Evolutionary conservation across 164 flowering plant genomes (phyloP).

Genomic region (Magnolia changhungtana): DNA sequence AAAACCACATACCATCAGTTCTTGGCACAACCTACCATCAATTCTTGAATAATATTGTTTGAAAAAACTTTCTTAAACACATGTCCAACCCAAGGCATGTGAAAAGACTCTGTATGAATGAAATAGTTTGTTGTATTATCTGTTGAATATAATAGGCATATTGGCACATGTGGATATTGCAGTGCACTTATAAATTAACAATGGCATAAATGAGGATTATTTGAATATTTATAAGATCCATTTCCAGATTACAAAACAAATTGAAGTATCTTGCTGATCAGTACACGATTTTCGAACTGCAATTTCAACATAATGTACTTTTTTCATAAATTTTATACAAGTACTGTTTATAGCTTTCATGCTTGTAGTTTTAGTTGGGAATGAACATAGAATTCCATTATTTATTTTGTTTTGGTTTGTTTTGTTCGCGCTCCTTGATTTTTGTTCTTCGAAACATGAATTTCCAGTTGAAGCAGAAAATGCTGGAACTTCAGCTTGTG

Average conservation of each 20-base stretch:
- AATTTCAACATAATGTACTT: slow-evolving; percentile 67
- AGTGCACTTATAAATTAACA: too few relatives aligned
- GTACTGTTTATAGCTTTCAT: neutral
- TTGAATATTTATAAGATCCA: neutral
- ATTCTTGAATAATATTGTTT: too few relatives aligned
- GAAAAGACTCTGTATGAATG: too few relatives aligned
- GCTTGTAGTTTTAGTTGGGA: neutral
- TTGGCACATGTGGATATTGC: too few relatives aligned
- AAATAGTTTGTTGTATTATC: too few relatives aligned
- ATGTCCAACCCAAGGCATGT: too few relatives aligned
- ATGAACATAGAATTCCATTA: neutral
- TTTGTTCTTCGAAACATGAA: slow-evolving; percentile 14
- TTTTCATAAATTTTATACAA: neutral
- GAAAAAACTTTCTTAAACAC: too few relatives aligned
- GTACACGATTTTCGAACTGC: slow-evolving; percentile 74
- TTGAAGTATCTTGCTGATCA: slow-evolving; percentile 81
- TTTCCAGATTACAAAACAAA: slow-evolving; percentile 69
- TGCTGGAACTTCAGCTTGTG: slow-evolving; percentile 83
- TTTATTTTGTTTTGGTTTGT: neutral
- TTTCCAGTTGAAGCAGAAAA: slow-evolving; percentile 82
- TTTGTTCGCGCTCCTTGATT: neutral
- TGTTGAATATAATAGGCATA: too few relatives aligned
- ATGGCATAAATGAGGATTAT: too few relatives aligned
- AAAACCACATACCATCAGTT: too few relatives aligned
- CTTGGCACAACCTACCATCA: too few relatives aligned